These are phyloP conservation scores for Acmispon strigosus DNA, from an alignment of 306 rosid species.

Conservation along the genomic window DNA sequence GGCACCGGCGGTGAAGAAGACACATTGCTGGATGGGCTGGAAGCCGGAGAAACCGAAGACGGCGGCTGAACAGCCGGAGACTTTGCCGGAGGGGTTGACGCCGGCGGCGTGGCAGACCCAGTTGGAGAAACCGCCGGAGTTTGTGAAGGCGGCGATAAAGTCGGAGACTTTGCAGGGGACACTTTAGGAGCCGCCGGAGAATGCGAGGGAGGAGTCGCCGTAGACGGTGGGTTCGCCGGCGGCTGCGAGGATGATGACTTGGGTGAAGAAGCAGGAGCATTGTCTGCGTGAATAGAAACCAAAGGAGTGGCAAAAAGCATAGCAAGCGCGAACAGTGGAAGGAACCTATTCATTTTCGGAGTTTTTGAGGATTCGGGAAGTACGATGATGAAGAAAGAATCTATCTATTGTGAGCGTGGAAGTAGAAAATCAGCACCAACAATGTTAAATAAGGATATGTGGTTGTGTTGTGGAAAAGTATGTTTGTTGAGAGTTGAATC, in stretches of 20 bases:
- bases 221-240: conserved; percentile 25
- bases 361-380: not conserved
- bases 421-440: not conserved
- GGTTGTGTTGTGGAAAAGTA: not conserved
- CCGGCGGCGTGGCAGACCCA: conserved; percentile 25
- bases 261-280: conserved; percentile 74
- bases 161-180: conserved; percentile 56
- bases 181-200: conserved; percentile 18
- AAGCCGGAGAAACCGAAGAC: conserved; percentile 32
- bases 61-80: conserved; percentile 31
- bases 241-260: conserved; percentile 15
- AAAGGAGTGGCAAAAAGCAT: conserved; percentile 10
- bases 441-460: not conserved
- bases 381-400: not conserved
- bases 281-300: conserved; percentile 26
- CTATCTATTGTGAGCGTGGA: not conserved
- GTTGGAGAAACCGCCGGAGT: conserved; percentile 47
- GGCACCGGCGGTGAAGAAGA: conserved; percentile 37
- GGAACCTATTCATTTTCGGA: conserved; percentile 26
- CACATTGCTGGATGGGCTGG: conserved; percentile 39
- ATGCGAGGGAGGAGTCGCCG: conserved; percentile 1
- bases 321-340: conserved; percentile 22
- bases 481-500: not conserved
- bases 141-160: conserved; percentile 39
- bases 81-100: conserved; percentile 6